Conservation (phyloP, 1,139 yeast genomes). For the Tardiomyces digboiensis region DNA sequence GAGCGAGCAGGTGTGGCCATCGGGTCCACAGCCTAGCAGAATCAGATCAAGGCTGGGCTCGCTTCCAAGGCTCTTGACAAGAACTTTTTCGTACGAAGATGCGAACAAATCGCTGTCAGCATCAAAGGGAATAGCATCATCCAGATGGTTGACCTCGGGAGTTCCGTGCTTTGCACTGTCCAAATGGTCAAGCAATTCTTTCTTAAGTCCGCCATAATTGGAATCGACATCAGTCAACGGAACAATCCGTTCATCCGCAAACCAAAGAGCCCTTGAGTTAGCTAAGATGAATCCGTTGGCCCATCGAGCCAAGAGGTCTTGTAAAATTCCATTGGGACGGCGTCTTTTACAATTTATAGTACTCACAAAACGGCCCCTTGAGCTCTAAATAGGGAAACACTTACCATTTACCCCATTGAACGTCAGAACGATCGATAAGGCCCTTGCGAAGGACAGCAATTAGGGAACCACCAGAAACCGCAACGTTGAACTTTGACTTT, state of each 20-base stretch:
- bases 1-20: constrained; percentile 72
- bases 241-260: constrained; percentile 66
- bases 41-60: constrained; percentile 42
- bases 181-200: constrained; percentile 39
- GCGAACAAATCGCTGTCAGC: constrained; percentile 43
- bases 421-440: constrained; percentile 47
- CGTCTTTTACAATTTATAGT: no score
- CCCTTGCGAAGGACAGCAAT: constrained; percentile 68
- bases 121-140: constrained; percentile 17
- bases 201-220: constrained; percentile 54
- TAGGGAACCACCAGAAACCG: constrained; percentile 86
- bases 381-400: constrained; percentile 1
- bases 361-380: no score
- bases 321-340: no score
- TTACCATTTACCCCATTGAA: constrained; percentile 58
- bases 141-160: constrained; percentile 46
- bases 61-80: constrained; percentile 31
- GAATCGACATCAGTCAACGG: constrained; percentile 60
- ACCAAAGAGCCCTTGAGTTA: constrained; percentile 33
- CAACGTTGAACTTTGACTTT: constrained; percentile 47
- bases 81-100: constrained; percentile 35
- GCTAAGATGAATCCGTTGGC: not conserved
- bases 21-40: constrained; percentile 70
- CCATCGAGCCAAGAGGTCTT: no score
- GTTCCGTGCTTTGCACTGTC: constrained; percentile 26